Percentiles rank a stretch among this genome's conserved stretches.
These are phyloP conservation scores for Nemania sp. DNA, from an alignment of 2,329 filamentous ascomycete species.

Conservation along the genomic window DNA sequence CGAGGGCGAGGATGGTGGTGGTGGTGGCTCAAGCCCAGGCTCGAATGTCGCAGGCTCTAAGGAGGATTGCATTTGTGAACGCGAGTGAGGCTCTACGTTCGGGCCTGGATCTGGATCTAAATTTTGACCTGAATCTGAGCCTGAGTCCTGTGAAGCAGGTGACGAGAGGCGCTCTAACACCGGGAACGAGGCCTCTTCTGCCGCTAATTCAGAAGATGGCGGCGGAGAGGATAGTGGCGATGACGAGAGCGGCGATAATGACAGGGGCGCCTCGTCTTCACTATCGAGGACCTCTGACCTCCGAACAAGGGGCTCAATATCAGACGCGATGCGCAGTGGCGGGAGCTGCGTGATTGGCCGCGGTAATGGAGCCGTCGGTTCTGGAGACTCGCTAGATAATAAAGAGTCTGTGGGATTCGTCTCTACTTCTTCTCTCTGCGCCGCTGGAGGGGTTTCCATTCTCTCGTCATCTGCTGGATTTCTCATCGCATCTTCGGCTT, in stretches of 20 bases:
- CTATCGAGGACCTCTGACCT: conserved; percentile 42
- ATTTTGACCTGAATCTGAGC: too few species aligned
- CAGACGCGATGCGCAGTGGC: conserved; percentile 18
- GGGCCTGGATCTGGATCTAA: not conserved
- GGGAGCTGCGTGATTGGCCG: conserved; percentile 15
- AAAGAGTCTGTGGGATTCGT: not conserved
- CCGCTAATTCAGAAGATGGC: conserved; percentile 3
- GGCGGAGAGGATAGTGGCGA: conserved; percentile 16
- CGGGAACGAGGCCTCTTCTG: conserved; percentile 2
- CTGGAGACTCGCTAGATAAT: conserved; percentile 20
- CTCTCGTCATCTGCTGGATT: not conserved
- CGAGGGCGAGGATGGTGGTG: not conserved
- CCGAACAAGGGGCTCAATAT: conserved; percentile 1
- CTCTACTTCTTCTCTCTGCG: not conserved
- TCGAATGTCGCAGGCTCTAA: too few species aligned
- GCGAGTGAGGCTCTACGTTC: not conserved
- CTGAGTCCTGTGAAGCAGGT: not conserved
- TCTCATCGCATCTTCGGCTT: not conserved
- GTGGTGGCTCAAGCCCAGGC: too few species aligned
- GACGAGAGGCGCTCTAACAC: not conserved
- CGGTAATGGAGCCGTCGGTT: not conserved
- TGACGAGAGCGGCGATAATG: conserved; percentile 30
- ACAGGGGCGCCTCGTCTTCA: conserved; percentile 44
- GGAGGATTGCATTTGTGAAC: too few species aligned
- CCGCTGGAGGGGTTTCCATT: not conserved